Evolutionary conservation across 352 stramenopile species (phyloP), one percentile per base, ranked within the genome.

Genomic region (Phytophthora vignae): DNA sequence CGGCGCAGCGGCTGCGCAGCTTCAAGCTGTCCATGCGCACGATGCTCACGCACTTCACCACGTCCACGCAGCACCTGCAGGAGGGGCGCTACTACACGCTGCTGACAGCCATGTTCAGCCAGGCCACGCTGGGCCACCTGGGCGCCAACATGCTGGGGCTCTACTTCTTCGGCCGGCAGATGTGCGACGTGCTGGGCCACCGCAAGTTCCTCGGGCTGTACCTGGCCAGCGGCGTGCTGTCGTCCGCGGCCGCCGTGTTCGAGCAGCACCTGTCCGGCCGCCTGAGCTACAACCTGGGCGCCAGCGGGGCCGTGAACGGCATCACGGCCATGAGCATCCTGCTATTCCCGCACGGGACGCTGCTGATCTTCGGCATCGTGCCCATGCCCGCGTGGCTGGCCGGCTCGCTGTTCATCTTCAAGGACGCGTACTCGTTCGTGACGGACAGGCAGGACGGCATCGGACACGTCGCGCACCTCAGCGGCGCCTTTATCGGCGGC

Each of bases 41-140:
- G 59, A 96, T 94, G 89, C 75, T 91, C 27, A 81, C 67, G 19
- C 72, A 91, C 58, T 96, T 93, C 60, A 96, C 87, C 38, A 96
- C 87, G 54, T 96, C 87, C 55, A 73, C 82, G 52, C 74, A 82
- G 61, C 87, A 94, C 60, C 57, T 96, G 21, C 71, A 71, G 59
- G 76, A 84, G 17, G 84, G 86, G 1, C 74, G 82, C 25, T 91
- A 91, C 76, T 85, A 94, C 71, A 94, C 89, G 61, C 80, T 94
- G 21, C 62, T 94, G 49, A 94, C 85, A 7, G 79, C 78, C 1
- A 83, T 90, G 48, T 94, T 96, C 70, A 94, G 83, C 56, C 85
- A 94, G 60, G 78, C 78, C 4, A 74, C 86, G 4, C 14, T 83
- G 12, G 73, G 74, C 17, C 87, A 94, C 62, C 59, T 96, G 36